phyloP scores from a whole-genome alignment of 495 filamentous ascomycete genomes.

The Penicillium paxilli region DNA sequence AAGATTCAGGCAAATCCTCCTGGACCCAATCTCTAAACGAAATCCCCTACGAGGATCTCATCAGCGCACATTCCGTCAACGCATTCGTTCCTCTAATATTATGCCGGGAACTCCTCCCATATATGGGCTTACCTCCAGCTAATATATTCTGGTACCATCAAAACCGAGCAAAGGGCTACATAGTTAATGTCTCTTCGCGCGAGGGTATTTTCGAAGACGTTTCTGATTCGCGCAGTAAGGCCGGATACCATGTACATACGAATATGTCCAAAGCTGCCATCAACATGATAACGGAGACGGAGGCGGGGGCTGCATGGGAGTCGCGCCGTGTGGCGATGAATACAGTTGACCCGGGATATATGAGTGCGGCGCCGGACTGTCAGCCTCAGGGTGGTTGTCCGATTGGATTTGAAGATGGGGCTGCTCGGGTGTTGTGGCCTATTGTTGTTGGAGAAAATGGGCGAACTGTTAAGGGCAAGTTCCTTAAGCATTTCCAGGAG shows the following conservation, averaged over 20 bases:
- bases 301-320: constrained; percentile 36
- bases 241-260: constrained; percentile 45
- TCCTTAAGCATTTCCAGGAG: constrained; percentile 45
- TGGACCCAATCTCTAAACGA: constrained; percentile 45
- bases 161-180: constrained; percentile 30
- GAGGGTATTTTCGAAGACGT: constrained; percentile 41
- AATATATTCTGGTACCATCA: neutral
- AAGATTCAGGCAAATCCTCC: constrained; percentile 26
- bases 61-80: constrained; percentile 47
- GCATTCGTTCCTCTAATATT: constrained; percentile 49
- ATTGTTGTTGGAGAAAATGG: constrained; percentile 44
- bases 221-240: constrained; percentile 26
- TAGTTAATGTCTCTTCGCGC: constrained; percentile 49
- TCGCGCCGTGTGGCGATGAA: constrained; percentile 42
- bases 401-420: constrained; percentile 50
- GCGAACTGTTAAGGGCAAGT: constrained; percentile 33
- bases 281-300: constrained; percentile 51
- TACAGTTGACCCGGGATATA: constrained; percentile 50
- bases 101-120: constrained; percentile 44
- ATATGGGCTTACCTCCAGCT: constrained; percentile 30
- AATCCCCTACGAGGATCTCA: constrained; percentile 52
- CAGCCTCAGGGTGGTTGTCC: constrained; percentile 27
- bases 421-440: constrained; percentile 46
- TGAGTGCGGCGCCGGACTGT: constrained; percentile 48
- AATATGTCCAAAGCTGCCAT: constrained; percentile 54